Base-by-base conservation (phyloP, 2,329 filamentous ascomycete genomes). In the Botrytis byssoidea region DNA sequence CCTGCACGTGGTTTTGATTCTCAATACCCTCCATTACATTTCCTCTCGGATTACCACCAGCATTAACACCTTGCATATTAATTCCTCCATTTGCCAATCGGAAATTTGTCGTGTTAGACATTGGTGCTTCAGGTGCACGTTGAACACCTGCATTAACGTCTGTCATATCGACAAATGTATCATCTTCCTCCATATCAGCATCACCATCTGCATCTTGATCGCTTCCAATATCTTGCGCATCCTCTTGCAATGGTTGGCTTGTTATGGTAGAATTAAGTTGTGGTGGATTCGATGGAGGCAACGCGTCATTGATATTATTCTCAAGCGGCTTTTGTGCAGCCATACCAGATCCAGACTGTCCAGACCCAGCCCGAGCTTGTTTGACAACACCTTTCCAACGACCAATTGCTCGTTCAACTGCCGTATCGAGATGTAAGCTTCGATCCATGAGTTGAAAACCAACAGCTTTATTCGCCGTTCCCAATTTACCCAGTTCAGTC, bases 311-410 rank as follows among this genome's bases (percentile, higher is more conserved):
- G 6, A 73, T 51, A 22, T 75, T 73, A 70, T 76, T 76, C 75
- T 78, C 77, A 72, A 90, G 80, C 3, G 85, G 77, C 63, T 83
- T 84, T 76, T 91, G 89, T 4, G 84, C 83, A 67, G 82, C 81
- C 82, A 90, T 84, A 29, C 87, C 86, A 67, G 61, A 59, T 76
- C n/a, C 78, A 78, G 4, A 80, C 48, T 68, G 66, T 16, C 48
- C 48, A 68, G 66, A 55, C 7, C 48, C 66, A 7, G 82, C 82
- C 59, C 88, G 84, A 3, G 85, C 83, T 9, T 87, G 85, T n/a
- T 85, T 82, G 20, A 91, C 86, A 25, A 91, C 88, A 7, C 82
- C 84, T 81, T 89, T 91, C 89, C 89, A 91, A 44, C 88, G 84
- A 61, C 88, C 86, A 73, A 91, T 89, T 3, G 86, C 86, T n/a